Conservation (phyloP, 352 stramenopile species). For the Pythium phragmiticola region DNA sequence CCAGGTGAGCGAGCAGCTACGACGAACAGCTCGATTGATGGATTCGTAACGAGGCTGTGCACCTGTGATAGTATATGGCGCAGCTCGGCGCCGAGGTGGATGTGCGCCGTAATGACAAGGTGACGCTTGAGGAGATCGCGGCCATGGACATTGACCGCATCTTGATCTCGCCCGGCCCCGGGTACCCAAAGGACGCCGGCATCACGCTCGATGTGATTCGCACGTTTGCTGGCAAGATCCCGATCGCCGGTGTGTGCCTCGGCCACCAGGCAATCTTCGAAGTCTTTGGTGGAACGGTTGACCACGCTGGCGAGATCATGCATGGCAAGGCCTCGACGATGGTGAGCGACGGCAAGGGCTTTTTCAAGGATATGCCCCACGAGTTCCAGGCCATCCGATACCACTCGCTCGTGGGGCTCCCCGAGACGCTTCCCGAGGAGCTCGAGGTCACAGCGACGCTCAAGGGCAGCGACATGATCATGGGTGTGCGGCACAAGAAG, state of each 20-base stretch:
- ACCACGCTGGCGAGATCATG: conserved; percentile 85
- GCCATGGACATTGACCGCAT: conserved; percentile 80
- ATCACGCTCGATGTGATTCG: conserved; percentile 85
- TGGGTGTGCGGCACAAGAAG: conserved; percentile 87
- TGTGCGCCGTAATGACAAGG: conserved; percentile 83
- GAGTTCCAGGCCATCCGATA: conserved; percentile 87
- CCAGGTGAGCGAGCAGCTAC: conserved; percentile 39
- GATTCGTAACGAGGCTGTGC: neutral
- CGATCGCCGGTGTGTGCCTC: conserved; percentile 83
- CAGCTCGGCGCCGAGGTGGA: conserved; percentile 78
- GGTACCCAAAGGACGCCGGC: conserved; percentile 78
- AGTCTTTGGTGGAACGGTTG: conserved; percentile 84
- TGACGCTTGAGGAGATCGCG: conserved; percentile 78
- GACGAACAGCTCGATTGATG: neutral
- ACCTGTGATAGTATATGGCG: conserved; percentile 66
- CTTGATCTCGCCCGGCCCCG: conserved; percentile 85
- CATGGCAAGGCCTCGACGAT: conserved; percentile 88
- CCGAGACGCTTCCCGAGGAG: conserved; percentile 73
- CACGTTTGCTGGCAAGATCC: conserved; percentile 76
- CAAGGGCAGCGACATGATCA: conserved; percentile 86
- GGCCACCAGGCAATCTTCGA: conserved; percentile 88
- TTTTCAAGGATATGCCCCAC: conserved; percentile 79
- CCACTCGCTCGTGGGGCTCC: conserved; percentile 83
- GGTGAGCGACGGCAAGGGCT: conserved; percentile 77
- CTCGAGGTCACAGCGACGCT: conserved; percentile 83